Evolutionary conservation across 2,329 filamentous ascomycete species (phyloP).

Genomic region (Lecanosticta acicola): DNA sequence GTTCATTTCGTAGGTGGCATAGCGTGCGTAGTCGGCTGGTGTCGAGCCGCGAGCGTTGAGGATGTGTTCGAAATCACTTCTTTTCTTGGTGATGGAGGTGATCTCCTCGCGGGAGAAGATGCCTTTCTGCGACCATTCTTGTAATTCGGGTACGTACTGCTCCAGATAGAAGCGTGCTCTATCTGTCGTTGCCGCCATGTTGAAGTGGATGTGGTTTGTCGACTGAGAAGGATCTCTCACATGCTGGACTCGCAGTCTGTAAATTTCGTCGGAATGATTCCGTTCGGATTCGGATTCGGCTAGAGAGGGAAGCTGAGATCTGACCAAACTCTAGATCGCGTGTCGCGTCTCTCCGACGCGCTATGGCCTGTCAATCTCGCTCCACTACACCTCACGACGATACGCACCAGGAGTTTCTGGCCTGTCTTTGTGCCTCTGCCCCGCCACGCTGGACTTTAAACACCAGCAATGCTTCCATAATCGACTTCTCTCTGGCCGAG

Average conservation of each 20-base stretch:
- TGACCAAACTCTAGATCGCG: background rate
- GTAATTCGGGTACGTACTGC: slow-evolving; percentile 83
- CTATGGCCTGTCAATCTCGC: background rate
- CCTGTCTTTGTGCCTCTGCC: background rate
- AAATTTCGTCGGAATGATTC: too few relatives aligned
- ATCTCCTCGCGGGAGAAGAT: slow-evolving; percentile 92
- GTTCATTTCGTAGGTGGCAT: slow-evolving; percentile 67
- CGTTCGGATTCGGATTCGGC: too few relatives aligned
- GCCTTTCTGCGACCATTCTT: slow-evolving; percentile 85
- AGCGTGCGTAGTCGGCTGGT: slow-evolving; percentile 74
- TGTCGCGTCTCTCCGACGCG: background rate
- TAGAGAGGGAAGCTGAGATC: background rate
- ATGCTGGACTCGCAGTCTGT: too few relatives aligned
- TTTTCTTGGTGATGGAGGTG: slow-evolving; percentile 76
- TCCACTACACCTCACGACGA: background rate
- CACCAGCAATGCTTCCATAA: slow-evolving; percentile 5
- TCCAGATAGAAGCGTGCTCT: slow-evolving; percentile 95
- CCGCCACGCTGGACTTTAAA: background rate
- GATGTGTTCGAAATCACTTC: slow-evolving; percentile 88
- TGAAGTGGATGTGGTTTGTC: background rate
- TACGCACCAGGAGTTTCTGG: background rate
- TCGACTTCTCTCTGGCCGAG: background rate
- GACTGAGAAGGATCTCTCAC: too few relatives aligned
- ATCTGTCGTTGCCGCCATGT: slow-evolving; percentile 79
- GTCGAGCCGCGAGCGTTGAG: slow-evolving; percentile 75